Evolutionary conservation across 2,329 filamentous ascomycete genomes (phyloP), one percentile per base, ranked within the genome.

Genomic region (Lecanosticta acicola): DNA sequence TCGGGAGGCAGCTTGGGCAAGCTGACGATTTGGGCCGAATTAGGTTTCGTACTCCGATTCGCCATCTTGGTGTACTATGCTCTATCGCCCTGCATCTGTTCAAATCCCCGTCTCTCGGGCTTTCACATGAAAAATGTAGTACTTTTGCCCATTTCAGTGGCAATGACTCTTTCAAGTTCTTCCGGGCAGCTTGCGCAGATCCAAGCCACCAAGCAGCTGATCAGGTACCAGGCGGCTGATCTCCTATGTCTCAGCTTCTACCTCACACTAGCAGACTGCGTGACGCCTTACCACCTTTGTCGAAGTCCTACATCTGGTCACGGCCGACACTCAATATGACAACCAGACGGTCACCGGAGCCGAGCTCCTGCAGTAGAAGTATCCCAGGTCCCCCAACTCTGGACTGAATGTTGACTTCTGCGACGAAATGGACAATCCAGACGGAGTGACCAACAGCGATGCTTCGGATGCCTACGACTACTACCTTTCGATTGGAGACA

Each of bases 401-500:
- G 21, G 14, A 7, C 9, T 33, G 3, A n/a, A 39, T 11, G 14
- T 10, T 13, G 19, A 37, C 13, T 20, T 16, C 26, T 40, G 11
- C 35, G 16, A 5, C 32, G 39, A 18, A 21, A 54, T 54, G 51
- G 51, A 48, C 29, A 39, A 39, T 14, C 32, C 29, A 8, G 46
- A 46, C 43, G 49, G 40, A 8, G 35, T 13, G 14, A 40, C 39
- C 8, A 24, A 39, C 5, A 19, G 43, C 29, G 41, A 40, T 14
- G 32, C 36, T 4, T 39, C 36, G 18, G 49, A 50, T 24, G 48
- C 54, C 8, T 44, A 49, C 29, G 34, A 47, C 5, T 58, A 56
- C 41, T 58, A 58, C 34, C 38, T 40, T 11, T 47, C 49, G 1
- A 42, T 55, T 18, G 44, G 37, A 16, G 52, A 56, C 34, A 18